A percentile compares a stretch with the other conserved stretches of the same genome.
Conservation (phyloP, 1,284 basidiomycete species). For the Meira miltonrushii region DNA sequence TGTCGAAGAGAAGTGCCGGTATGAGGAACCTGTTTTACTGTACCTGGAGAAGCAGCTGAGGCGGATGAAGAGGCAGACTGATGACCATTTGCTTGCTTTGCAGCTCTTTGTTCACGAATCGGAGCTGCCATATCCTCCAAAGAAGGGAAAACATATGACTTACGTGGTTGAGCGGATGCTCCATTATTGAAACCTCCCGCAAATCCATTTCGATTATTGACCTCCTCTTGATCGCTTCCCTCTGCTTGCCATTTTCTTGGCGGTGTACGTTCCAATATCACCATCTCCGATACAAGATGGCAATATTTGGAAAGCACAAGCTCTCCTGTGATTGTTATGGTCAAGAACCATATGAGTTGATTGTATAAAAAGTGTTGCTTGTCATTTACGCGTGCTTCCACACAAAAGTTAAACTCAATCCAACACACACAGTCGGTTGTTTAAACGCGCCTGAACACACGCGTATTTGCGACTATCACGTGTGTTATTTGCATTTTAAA, state of each 20-base stretch:
- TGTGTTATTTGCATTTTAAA: neutral
- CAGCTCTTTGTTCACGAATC: neutral
- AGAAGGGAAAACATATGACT: neutral
- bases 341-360: neutral
- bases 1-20: too few species aligned
- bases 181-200: too few species aligned
- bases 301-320: neutral
- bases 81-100: neutral
- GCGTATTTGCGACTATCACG: neutral
- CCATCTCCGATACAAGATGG: neutral
- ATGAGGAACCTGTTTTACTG: too few species aligned
- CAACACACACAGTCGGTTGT: neutral
- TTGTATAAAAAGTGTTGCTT: neutral
- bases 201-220: too few species aligned
- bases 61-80: neutral
- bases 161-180: too few species aligned
- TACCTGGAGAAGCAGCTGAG: neutral
- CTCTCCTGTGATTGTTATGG: too few species aligned
- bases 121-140: conserved; percentile 3
- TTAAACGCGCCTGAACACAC: neutral
- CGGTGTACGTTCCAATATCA: neutral
- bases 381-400: too few species aligned
- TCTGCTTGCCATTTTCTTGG: neutral
- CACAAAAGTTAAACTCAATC: too few species aligned
- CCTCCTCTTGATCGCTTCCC: too few species aligned